Percentiles rank a stretch among this genome's conserved stretches.
phyloP scores from a whole-genome alignment of 148 eudicot genomes.

The Talinum fruticosum region DNA sequence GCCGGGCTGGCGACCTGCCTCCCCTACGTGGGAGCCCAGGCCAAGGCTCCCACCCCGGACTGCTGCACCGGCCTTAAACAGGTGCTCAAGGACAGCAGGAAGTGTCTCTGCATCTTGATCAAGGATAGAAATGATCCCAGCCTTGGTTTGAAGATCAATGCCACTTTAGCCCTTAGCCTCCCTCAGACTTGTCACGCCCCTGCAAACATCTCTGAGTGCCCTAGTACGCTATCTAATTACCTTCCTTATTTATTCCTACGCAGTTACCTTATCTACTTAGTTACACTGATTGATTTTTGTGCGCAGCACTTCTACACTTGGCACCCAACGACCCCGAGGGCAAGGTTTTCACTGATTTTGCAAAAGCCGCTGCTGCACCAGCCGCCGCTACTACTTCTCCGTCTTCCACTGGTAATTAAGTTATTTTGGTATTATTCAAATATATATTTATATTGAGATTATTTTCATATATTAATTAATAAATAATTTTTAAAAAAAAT shows the following conservation, averaged over 20 bases:
- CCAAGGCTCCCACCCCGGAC: conserved; percentile 52
- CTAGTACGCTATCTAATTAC: conserved; percentile 33
- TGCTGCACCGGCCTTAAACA: conserved; percentile 58
- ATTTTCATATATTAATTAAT: background rate
- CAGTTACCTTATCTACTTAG: too few species aligned
- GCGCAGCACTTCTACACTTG: conserved; percentile 62
- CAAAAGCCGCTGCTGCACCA: conserved; percentile 28
- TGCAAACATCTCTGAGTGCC: conserved; percentile 43
- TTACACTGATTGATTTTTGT: too few species aligned
- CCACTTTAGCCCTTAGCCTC: conserved; percentile 62
- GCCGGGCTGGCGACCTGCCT: conserved; percentile 58
- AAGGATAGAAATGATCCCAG: conserved; percentile 71
- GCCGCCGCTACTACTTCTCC: conserved; percentile 28
- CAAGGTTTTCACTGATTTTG: conserved; percentile 64
- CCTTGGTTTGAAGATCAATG: conserved; percentile 71
- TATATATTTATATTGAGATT: background rate
- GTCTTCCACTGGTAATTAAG: conserved; percentile 31
- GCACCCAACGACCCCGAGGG: conserved; percentile 74
- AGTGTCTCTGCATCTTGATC: conserved; percentile 67
- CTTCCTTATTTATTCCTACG: too few species aligned
- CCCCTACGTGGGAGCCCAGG: conserved; percentile 47
- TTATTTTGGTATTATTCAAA: too few species aligned
- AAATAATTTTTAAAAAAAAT: too few species aligned
- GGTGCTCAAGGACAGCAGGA: conserved; percentile 48
- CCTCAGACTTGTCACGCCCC: conserved; percentile 58